These are phyloP conservation scores for Acacia confusa DNA, from an alignment of 306 rosid genomes.

Conservation along the genomic window DNA sequence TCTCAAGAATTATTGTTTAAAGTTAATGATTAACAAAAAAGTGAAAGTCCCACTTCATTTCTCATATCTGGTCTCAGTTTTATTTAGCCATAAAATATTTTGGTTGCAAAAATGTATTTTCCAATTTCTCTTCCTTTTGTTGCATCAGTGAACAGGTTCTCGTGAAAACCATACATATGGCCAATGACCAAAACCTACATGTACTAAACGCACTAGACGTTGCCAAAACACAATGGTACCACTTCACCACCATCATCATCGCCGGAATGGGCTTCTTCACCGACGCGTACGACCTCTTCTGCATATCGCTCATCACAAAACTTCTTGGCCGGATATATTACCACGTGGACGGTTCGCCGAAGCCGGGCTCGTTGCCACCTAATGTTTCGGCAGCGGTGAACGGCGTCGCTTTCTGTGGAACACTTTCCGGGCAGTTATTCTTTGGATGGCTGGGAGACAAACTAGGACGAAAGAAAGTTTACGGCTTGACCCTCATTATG, in stretches of 20 bases:
- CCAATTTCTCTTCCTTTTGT: neutral
- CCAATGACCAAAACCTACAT: neutral
- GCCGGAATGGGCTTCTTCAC: slow-evolving; percentile 12
- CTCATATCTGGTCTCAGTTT: neutral
- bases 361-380: neutral
- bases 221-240: slow-evolving; percentile 12
- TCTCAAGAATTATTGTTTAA: no score
- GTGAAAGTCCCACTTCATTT: no score
- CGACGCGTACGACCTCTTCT: neutral
- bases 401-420: neutral
- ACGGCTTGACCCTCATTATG: neutral
- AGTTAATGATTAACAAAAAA: neutral
- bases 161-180: neutral
- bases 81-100: neutral
- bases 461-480: neutral
- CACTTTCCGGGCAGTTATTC: neutral
- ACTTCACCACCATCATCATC: neutral
- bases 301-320: neutral
- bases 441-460: slow-evolving; percentile 13
- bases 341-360: neutral
- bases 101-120: neutral
- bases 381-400: neutral
- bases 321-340: neutral
- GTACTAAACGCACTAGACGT: neutral
- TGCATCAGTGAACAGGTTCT: neutral